phyloP scores from a whole-genome alignment of 78 protist genomes.

The Dictyostelium purpureum region DNA sequence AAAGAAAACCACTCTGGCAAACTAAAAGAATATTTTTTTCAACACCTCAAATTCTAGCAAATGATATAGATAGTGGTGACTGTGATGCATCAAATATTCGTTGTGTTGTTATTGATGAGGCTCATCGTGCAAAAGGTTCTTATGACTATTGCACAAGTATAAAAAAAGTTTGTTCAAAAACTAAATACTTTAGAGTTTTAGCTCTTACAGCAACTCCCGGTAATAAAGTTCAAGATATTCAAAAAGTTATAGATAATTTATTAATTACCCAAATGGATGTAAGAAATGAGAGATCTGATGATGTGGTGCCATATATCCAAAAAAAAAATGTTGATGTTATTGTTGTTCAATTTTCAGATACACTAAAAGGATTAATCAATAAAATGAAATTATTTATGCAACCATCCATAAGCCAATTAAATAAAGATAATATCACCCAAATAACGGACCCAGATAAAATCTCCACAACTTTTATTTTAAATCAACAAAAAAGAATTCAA shows the following conservation, averaged over 20 bases:
- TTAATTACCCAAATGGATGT: constrained; percentile 83
- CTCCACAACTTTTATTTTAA: background rate
- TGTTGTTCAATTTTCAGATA: background rate
- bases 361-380: background rate
- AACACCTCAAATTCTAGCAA: constrained; percentile 91
- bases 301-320: constrained; percentile 70
- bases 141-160: constrained; percentile 83
- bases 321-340: constrained; percentile 4
- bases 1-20: constrained; percentile 68
- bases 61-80: constrained; percentile 78
- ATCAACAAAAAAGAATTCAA: background rate
- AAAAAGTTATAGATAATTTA: constrained; percentile 83
- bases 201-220: constrained; percentile 99
- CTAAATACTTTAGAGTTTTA: constrained; percentile 87
- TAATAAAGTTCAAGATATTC: constrained; percentile 33
- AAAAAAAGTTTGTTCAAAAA: background rate
- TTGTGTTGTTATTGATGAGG: constrained; percentile 91
- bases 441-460: background rate
- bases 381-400: background rate
- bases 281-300: constrained; percentile 76
- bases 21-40: constrained; percentile 88
- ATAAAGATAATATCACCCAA: background rate
- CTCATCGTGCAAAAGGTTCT: constrained; percentile 91
- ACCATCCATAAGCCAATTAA: too few relatives aligned
- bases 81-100: constrained; percentile 39